These are phyloP conservation scores for Pseudogymnoascus sp. DNA, from an alignment of 2,329 filamentous ascomycete genomes.

Conservation along the genomic window DNA sequence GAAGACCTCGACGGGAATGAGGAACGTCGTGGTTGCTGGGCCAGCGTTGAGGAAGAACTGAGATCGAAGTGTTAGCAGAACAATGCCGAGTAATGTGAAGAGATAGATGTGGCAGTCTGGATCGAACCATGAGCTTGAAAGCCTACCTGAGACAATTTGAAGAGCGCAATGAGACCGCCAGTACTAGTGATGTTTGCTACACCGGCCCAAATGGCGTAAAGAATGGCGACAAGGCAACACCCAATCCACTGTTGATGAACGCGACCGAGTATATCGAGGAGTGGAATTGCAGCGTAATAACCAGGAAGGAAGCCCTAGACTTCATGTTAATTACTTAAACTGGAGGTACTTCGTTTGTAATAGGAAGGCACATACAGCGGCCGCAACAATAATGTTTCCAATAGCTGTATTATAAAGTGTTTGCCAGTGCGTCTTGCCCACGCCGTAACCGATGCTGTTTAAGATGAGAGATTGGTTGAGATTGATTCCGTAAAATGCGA, in stretches of 20 bases:
- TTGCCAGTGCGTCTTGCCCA: neutral
- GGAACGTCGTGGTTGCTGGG: conserved; percentile 56
- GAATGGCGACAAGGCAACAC: neutral
- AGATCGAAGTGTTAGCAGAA: conserved; percentile 21
- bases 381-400: conserved; percentile 9
- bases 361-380: conserved; percentile 1
- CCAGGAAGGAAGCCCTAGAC: conserved; percentile 1
- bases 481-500: conserved; percentile 59
- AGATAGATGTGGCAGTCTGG: neutral
- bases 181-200: neutral
- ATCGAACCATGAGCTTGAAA: neutral
- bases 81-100: neutral
- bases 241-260: neutral
- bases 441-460: conserved; percentile 60
- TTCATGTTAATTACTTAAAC: neutral
- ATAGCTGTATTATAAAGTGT: conserved; percentile 11
- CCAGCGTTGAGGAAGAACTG: conserved; percentile 42
- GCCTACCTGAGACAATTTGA: conserved; percentile 18
- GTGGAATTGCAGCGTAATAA: neutral
- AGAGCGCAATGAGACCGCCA: conserved; percentile 25
- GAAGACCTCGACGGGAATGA: conserved; percentile 58
- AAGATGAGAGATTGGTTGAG: conserved; percentile 68
- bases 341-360: neutral
- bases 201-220: conserved; percentile 11
- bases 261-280: conserved; percentile 9